Evolutionary conservation across 1,139 yeast species (phyloP), one percentile per base, ranked within the genome.

Genomic region (Sugiyamaella japonica): DNA sequence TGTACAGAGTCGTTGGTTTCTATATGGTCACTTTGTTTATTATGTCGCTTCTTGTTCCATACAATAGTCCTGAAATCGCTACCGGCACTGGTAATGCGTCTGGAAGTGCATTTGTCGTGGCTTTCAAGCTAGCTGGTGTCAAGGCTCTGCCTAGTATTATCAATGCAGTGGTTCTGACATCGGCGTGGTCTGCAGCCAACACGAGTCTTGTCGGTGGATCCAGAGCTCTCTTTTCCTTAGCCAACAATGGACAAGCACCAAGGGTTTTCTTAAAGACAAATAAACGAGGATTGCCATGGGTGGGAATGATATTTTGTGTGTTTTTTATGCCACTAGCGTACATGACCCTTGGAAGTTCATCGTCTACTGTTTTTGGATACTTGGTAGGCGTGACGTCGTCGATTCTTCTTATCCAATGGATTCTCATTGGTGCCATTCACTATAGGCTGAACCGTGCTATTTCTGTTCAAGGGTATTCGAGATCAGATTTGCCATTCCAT

Each of bases 341-440:
- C 73, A 75, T 86, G 60, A 64, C 66, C 45, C 89, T 89, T 36
- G 89, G 95, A 32, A 80, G 85, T 48, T 70, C 78, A 23, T 82
- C 86, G 69, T 82, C 80, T 58, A 78, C 76, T 29, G 88, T 89
- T 10, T 89, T 89, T 71, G 76, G 76, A 61, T 89, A 96, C 96
- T 75, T 89, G 66, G 75, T 88, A 66, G 88, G 96, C 29, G 75
- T 90, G 48, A 86, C 96, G 13, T 95, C 95, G 56, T 81, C 89
- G 59, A 85, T 95, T 48, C 84, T 96, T 1, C 76, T 89, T 56
- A 88, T 89, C 70, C 86, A 95, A 6, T 89, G 96, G 95, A 82
- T 83, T 39, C 82, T 91, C 16, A 86, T 89, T 63, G 82, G 85
- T 67, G 67, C 85, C 54, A 83, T 89, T 63, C 95, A 85, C 63